These are phyloP conservation scores for Talaromyces sp. DNA, from an alignment of 2,329 filamentous ascomycete genomes.

Conservation along the genomic window DNA sequence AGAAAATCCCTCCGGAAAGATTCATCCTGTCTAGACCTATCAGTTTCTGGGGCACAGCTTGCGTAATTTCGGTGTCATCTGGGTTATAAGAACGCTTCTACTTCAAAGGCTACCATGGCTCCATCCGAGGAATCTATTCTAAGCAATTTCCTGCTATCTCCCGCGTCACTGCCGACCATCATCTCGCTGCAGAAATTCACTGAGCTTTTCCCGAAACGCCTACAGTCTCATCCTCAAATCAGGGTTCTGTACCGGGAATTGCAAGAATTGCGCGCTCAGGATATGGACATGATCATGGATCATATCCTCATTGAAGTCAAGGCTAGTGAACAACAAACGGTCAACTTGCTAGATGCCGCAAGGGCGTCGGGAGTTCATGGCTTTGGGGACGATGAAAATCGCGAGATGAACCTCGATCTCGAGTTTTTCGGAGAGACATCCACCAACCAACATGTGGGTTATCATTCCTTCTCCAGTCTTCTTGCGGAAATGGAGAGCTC, in stretches of 20 bases:
- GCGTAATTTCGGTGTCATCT: neutral
- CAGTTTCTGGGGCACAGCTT: neutral
- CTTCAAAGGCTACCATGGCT: slow-evolving; percentile 27
- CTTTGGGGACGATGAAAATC: slow-evolving; percentile 29
- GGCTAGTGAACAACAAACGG: slow-evolving; percentile 33
- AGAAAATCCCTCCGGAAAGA: no score
- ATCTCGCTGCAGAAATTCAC: slow-evolving; percentile 71
- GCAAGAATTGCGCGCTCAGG: slow-evolving; percentile 64
- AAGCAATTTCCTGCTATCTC: slow-evolving; percentile 69
- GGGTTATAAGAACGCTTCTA: neutral
- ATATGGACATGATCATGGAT: slow-evolving; percentile 61
- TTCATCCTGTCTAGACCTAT: neutral
- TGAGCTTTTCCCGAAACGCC: slow-evolving; percentile 65
- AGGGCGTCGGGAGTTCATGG: slow-evolving; percentile 30
- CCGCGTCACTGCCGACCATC: slow-evolving; percentile 67
- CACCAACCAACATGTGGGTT: slow-evolving; percentile 32
- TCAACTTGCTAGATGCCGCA: slow-evolving; percentile 33
- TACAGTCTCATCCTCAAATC: slow-evolving; percentile 62
- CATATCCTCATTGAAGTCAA: slow-evolving; percentile 42
- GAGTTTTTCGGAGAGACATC: slow-evolving; percentile 56
- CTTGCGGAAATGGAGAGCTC: slow-evolving; percentile 66
- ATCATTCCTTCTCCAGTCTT: slow-evolving; percentile 60
- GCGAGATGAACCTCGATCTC: slow-evolving; percentile 43
- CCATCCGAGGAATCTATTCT: slow-evolving; percentile 71
- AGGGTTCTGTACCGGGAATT: slow-evolving; percentile 72